Conservation (phyloP, 176 grass and related monocot species). For the Bothriochloa decipiens region DNA sequence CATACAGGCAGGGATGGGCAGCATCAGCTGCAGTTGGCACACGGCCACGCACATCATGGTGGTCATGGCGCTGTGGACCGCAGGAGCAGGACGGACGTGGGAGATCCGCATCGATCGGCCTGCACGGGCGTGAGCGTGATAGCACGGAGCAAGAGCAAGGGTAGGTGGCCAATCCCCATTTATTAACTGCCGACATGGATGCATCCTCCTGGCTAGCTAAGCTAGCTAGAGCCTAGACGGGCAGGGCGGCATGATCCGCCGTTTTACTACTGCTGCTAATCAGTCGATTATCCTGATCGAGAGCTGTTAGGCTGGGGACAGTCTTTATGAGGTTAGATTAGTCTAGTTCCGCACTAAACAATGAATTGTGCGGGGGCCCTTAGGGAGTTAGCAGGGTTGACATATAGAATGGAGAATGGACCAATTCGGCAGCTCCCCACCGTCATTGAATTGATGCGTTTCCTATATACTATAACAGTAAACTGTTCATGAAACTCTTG, state of each 20-base stretch:
- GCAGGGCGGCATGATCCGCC: background rate
- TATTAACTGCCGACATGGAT: slow-evolving; percentile 54
- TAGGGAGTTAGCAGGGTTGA: no score
- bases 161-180: slow-evolving; percentile 57
- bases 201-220: background rate
- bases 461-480: background rate
- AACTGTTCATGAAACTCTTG: background rate
- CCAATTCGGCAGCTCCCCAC: background rate
- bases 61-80: slow-evolving; percentile 35
- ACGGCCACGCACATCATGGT: background rate
- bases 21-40: slow-evolving; percentile 8
- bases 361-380: background rate
- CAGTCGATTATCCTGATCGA: background rate
- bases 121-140: slow-evolving; percentile 20
- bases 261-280: background rate
- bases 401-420: no score
- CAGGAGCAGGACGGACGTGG: slow-evolving; percentile 7
- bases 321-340: background rate
- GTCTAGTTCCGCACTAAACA: background rate
- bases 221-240: background rate
- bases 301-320: background rate
- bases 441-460: background rate
- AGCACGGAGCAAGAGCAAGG: background rate
- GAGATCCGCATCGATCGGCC: background rate
- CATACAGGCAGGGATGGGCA: background rate